Percentiles rank a stretch among this genome's conserved stretches.
Conservation (phyloP, 495 filamentous ascomycete species). For the Neurospora discreta region DNA sequence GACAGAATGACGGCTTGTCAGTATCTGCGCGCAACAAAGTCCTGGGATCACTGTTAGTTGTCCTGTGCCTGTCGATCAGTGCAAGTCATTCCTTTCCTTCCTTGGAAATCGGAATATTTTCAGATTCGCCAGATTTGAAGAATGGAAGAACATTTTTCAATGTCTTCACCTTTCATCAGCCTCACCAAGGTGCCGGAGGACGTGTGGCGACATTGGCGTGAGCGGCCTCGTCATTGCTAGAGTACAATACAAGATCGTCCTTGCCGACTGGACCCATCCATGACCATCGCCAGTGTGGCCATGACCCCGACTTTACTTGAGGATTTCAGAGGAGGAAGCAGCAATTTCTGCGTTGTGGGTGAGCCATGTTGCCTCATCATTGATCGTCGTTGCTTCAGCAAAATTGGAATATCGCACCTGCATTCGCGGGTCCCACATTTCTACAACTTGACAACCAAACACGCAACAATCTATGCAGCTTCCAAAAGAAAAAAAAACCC, state of each 20-base stretch:
- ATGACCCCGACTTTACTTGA: too few species aligned
- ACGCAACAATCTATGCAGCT: neutral
- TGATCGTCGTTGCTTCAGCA: neutral
- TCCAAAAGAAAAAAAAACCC: too few species aligned
- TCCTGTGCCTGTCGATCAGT: neutral
- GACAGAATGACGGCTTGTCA: too few species aligned
- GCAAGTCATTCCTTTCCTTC: neutral
- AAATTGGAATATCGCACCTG: neutral
- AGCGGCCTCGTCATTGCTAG: too few species aligned
- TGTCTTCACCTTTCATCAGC: neutral
- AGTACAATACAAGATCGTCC: too few species aligned
- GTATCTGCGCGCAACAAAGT: neutral
- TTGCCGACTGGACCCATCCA: too few species aligned
- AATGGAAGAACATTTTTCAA: too few species aligned
- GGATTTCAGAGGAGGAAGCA: too few species aligned
- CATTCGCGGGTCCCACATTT: neutral
- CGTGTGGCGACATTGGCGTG: too few species aligned
- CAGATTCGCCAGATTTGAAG: neutral
- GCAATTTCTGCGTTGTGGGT: too few species aligned
- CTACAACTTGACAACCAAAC: neutral
- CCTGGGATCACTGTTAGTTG: neutral
- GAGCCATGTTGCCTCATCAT: neutral
- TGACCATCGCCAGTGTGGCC: too few species aligned
- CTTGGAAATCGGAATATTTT: neutral
- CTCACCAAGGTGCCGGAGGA: too few species aligned